These are phyloP conservation scores for Forsythia viridissima DNA, from an alignment of 257 asterid species.

Conservation along the genomic window DNA sequence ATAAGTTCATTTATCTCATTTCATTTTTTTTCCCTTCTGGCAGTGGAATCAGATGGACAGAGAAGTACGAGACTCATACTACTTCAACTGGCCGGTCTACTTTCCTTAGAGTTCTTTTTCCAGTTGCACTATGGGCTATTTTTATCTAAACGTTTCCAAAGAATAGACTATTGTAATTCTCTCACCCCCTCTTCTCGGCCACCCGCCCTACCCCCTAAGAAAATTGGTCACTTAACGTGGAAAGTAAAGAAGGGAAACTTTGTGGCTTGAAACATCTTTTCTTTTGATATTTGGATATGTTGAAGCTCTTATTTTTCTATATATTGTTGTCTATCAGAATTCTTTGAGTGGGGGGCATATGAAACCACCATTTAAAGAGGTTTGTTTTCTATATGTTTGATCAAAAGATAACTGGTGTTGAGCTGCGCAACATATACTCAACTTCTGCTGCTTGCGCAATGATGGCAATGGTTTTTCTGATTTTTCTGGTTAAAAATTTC, in stretches of 20 bases:
- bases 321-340: not conserved
- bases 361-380: not conserved
- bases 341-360: not conserved
- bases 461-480: too few relatives aligned
- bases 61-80: constrained; percentile 72
- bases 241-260: not conserved
- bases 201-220: not conserved
- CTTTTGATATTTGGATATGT: constrained; percentile 8
- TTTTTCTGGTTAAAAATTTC: too few relatives aligned
- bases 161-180: not conserved
- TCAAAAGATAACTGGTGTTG: too few relatives aligned
- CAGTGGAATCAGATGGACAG: constrained; percentile 86
- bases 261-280: constrained; percentile 18
- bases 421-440: too few relatives aligned
- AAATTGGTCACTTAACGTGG: not conserved
- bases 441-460: too few relatives aligned
- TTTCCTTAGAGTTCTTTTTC: constrained; percentile 44
- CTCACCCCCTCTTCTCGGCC: not conserved
- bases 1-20: constrained; percentile 4
- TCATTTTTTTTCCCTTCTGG: constrained; percentile 13
- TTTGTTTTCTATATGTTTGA: too few relatives aligned
- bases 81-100: constrained; percentile 88
- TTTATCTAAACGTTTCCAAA: not conserved
- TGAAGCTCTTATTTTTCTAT: not conserved
- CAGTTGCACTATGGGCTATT: not conserved